Percentiles rank a stretch among this genome's conserved stretches.
Conservation (phyloP, 371 early-diverging fungal species). For the Choanephora cucurbitarum region DNA sequence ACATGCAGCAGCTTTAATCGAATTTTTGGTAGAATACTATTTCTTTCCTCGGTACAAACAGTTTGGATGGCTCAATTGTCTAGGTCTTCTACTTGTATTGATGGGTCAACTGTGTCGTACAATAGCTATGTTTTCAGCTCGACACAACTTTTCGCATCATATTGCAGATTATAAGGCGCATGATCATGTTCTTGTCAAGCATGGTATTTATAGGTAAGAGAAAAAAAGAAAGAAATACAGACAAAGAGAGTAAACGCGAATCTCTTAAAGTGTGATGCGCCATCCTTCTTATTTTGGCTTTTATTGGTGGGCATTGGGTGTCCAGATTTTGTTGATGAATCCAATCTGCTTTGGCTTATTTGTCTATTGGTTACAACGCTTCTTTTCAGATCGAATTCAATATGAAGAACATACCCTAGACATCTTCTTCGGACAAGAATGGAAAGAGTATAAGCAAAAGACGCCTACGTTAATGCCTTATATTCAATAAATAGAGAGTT, state of each 20-base stretch:
- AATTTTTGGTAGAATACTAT: constrained; percentile 68
- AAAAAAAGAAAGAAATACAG: not conserved
- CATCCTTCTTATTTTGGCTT: constrained; percentile 94
- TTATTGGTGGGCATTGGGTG: constrained; percentile 81
- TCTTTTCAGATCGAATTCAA: constrained; percentile 75
- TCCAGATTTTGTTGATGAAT: constrained; percentile 73
- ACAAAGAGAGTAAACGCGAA: not conserved
- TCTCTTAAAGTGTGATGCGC: constrained; percentile 65
- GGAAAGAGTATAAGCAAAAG: constrained; percentile 40
- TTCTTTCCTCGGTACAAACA: constrained; percentile 65
- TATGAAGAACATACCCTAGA: constrained; percentile 75
- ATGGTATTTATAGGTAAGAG: constrained; percentile 74
- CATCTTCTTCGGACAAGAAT: constrained; percentile 81
- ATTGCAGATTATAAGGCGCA: constrained; percentile 64
- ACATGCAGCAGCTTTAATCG: constrained; percentile 64
- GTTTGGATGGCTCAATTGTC: constrained; percentile 53
- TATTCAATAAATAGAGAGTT: constrained; percentile 26
- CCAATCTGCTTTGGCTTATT: constrained; percentile 71
- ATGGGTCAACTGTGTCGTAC: constrained; percentile 72
- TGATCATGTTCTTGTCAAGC: constrained; percentile 74
- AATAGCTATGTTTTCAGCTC: constrained; percentile 79
- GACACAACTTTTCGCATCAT: constrained; percentile 79
- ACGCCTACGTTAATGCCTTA: constrained; percentile 48
- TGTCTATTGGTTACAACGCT: constrained; percentile 60
- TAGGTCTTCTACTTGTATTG: constrained; percentile 61